Percentiles rank a stretch among this genome's conserved stretches.
phyloP scores from a whole-genome alignment of 78 protist species.

The Pigoraptor vietnamica region DNA sequence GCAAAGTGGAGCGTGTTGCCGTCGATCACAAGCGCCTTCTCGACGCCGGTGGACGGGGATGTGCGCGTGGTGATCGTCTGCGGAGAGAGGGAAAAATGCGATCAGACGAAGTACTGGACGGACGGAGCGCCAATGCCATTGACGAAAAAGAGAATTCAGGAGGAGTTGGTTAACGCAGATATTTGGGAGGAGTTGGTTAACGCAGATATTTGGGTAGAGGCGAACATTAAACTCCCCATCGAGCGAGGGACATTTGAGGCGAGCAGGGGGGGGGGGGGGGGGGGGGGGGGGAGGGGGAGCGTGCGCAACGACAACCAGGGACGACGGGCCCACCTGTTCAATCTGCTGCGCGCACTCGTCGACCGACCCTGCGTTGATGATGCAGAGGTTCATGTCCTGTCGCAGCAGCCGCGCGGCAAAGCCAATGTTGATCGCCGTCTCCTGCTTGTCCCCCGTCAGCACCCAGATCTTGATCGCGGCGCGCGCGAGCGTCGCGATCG shows the following conservation, averaged over 20 bases:
- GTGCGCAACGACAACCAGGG: too few relatives aligned
- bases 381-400: neutral
- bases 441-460: conserved; percentile 95
- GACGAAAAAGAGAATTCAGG: too few relatives aligned
- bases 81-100: too few relatives aligned
- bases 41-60: neutral
- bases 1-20: conserved; percentile 40
- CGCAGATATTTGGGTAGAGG: too few relatives aligned
- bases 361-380: neutral
- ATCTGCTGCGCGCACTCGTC: neutral
- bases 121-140: too few relatives aligned
- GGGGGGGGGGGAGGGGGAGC: too few relatives aligned
- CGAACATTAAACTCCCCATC: too few relatives aligned
- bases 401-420: conserved; percentile 55
- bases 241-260: too few relatives aligned
- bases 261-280: too few relatives aligned
- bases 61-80: neutral
- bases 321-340: neutral
- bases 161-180: too few relatives aligned
- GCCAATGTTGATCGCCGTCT: conserved; percentile 96
- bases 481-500: conserved; percentile 20
- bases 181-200: too few relatives aligned
- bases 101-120: too few relatives aligned
- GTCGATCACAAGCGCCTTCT: conserved; percentile 44
- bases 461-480: conserved; percentile 65